A percentile compares a stretch with the other conserved stretches of the same genome.
phyloP scores from a whole-genome alignment of 345 rosid species.

The Eucalyptus polybractea region DNA sequence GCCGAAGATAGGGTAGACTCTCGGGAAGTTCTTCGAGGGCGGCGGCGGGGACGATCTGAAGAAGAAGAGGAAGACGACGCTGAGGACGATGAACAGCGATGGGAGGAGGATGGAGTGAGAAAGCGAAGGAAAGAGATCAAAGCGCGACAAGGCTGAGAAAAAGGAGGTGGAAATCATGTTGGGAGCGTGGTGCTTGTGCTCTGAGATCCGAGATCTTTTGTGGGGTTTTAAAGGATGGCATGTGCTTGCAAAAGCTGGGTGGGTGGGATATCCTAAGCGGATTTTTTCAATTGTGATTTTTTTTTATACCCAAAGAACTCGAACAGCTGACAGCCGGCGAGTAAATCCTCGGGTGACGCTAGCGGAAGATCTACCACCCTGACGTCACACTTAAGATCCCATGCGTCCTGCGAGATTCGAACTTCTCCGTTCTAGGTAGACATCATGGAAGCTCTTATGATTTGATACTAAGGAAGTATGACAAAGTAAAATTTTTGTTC shows the following conservation, averaged over 20 bases:
- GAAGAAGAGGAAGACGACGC: not conserved
- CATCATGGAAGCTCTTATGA: too few species aligned
- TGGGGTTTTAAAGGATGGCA: not conserved
- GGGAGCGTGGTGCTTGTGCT: not conserved
- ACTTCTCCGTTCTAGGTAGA: rapidly evolving
- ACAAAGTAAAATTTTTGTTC: too few species aligned
- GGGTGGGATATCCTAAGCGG: not conserved
- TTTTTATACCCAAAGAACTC: rapidly evolving
- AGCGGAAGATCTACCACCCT: rapidly evolving
- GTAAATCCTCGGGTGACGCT: rapidly evolving
- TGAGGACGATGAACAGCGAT: not conserved
- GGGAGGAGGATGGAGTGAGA: not conserved
- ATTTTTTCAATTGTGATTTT: too few species aligned
- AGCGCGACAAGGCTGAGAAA: not conserved
- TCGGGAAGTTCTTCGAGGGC: constrained; percentile 1
- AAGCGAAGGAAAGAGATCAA: not conserved
- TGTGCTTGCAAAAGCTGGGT: not conserved
- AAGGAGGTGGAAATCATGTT: not conserved
- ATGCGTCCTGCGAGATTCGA: too few species aligned
- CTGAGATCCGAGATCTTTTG: not conserved
- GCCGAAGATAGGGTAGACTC: constrained; percentile 39
- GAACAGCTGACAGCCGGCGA: rapidly evolving
- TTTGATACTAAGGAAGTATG: too few species aligned
- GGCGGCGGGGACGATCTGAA: not conserved
- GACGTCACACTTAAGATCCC: rapidly evolving